Evolutionary conservation across 768 basidiomycete species (phyloP).

Genomic region (Epithele typhae): DNA sequence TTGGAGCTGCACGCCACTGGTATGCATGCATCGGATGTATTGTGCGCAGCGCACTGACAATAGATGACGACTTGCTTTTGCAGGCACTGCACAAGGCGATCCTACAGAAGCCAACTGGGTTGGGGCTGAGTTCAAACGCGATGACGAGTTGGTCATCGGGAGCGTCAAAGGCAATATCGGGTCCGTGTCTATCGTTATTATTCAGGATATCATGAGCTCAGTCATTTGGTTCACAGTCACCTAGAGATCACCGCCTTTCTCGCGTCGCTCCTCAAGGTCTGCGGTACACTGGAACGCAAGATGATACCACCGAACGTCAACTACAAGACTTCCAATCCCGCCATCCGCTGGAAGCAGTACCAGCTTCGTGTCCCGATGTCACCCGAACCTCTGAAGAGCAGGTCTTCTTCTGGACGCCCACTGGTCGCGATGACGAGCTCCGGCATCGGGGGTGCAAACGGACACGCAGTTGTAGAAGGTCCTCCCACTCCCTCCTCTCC

Average conservation of each 20-base stretch:
- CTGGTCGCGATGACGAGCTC: constrained; percentile 39
- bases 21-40: constrained; percentile 2
- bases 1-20: constrained; percentile 52
- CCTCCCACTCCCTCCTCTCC: constrained; percentile 18
- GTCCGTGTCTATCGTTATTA: constrained; percentile 23
- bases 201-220: background rate
- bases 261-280: constrained; percentile 41
- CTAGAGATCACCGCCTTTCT: constrained; percentile 40
- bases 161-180: constrained; percentile 47
- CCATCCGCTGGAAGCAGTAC: constrained; percentile 37
- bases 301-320: constrained; percentile 40
- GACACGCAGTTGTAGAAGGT: constrained; percentile 35
- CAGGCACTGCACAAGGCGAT: constrained; percentile 43
- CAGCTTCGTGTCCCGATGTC: constrained; percentile 31
- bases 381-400: constrained; percentile 23
- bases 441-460: constrained; percentile 43
- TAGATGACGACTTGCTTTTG: no score
- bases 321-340: constrained; percentile 30
- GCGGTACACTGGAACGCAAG: constrained; percentile 32
- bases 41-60: no score
- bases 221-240: constrained; percentile 24
- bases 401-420: constrained; percentile 18
- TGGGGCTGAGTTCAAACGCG: constrained; percentile 32
- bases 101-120: constrained; percentile 49
- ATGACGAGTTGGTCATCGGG: constrained; percentile 35